Base-by-base conservation (phyloP, 441 rosid genomes). In the Theobroma grandiflorum region DNA sequence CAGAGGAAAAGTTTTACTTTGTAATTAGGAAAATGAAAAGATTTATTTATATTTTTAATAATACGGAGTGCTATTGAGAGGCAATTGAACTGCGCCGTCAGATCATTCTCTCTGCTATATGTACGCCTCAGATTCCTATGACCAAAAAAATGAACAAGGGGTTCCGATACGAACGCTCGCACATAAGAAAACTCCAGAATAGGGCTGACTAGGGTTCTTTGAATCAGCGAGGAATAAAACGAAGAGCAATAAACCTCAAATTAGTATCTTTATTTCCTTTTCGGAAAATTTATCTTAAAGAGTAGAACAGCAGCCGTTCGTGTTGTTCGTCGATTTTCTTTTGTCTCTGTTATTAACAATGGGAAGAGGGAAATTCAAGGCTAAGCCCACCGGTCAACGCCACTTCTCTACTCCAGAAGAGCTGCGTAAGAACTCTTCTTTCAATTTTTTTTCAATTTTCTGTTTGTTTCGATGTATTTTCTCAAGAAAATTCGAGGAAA, bases 301-400 rank as follows among this genome's bases (percentile, higher is more conserved):
- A 26, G 14, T 26, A 26, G 38, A 47, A 69, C 22, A 33, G 77
- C 82, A 26, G 64, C 59, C 2, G 38, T 31, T 47, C 12, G 14
- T 31, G 3, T 70, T 70, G 26, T 71, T 57, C 20, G 18, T 10
- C 31, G 38, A 40, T n/a, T 58, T 6, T 16, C 37, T 45, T 52
- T 82, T 66, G 20, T 53, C 52, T 43, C 12, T 52, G 38, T 72
- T 64, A 16, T 49, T 52, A 18, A 65, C 85, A 52, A 96, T 96
- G 99, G 99, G 94, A 62, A 89, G 98, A 87, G 99, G 99, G 64
- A 96, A 93, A 93, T 96, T 93, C 88, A 94, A 96, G 91, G 98
- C 98, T 18, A 96, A 96, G 86, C 99, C 98, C 74, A 96, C 99
- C 38, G 99, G 99, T 80, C 95, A 93, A 15, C 99, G 99, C 87